Evolutionary conservation across 1,284 basidiomycete genomes (phyloP).

Genomic region (Anthracocystis panici-leucophaei): DNA sequence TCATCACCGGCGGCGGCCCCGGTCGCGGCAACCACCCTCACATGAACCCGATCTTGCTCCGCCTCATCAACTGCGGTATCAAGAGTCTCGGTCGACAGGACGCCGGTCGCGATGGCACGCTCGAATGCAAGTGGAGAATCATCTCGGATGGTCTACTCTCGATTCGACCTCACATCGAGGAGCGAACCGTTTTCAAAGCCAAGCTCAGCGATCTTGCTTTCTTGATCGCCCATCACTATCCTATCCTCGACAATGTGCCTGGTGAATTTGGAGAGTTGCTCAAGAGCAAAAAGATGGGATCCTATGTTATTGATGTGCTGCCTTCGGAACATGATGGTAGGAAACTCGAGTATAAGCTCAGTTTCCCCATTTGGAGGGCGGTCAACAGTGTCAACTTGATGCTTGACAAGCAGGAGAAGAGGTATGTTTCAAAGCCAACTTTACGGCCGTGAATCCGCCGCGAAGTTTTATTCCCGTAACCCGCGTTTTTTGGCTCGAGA

Average conservation of each 20-base stretch:
- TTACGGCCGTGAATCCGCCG: conserved; percentile 4
- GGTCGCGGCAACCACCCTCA: conserved; percentile 58
- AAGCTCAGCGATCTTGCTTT: conserved; percentile 76
- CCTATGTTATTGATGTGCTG: conserved; percentile 62
- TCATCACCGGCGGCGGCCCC: conserved; percentile 80
- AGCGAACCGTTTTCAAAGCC: conserved; percentile 76
- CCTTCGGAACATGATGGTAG: conserved; percentile 54
- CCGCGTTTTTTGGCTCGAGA: conserved; percentile 8
- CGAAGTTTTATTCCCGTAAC: background rate
- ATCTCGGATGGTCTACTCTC: conserved; percentile 87
- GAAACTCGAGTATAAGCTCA: conserved; percentile 53
- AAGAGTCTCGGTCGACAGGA: conserved; percentile 78
- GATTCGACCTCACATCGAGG: conserved; percentile 82
- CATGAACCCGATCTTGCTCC: conserved; percentile 80
- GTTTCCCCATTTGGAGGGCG: conserved; percentile 66
- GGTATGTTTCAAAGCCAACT: conserved; percentile 35
- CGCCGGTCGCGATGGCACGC: conserved; percentile 69
- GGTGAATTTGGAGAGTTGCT: conserved; percentile 52
- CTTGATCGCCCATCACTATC: conserved; percentile 71
- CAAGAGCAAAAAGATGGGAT: conserved; percentile 59
- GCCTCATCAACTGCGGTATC: conserved; percentile 90
- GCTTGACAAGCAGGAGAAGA: conserved; percentile 70
- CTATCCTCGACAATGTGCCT: conserved; percentile 56
- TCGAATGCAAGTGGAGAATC: conserved; percentile 77
- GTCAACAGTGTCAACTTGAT: conserved; percentile 66